Conservation (phyloP, 352 stramenopile genomes). For the Phytophthora citricola region DNA sequence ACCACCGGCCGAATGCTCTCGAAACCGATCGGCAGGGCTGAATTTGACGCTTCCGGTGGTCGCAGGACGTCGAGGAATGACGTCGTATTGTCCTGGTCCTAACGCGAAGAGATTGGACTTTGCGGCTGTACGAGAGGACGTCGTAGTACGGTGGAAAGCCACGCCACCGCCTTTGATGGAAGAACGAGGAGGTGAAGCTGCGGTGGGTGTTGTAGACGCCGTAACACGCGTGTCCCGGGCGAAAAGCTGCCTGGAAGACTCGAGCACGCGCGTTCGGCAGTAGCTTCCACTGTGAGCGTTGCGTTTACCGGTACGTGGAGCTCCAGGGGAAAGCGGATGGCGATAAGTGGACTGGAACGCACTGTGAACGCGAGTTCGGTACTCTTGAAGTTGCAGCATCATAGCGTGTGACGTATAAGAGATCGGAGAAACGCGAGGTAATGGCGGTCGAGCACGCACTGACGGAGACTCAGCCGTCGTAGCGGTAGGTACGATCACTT, state of each 20-base stretch:
- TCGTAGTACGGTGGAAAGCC: constrained; percentile 50
- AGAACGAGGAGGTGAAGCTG: constrained; percentile 14
- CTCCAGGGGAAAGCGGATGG: constrained; percentile 29
- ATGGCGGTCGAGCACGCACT: constrained; percentile 1
- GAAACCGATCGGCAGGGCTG: constrained; percentile 65
- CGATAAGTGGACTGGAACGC: constrained; percentile 64
- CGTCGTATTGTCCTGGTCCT: constrained; percentile 66
- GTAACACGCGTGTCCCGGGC: constrained; percentile 3
- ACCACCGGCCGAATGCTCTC: constrained; percentile 47
- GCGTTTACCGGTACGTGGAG: constrained; percentile 19
- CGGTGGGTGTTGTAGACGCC: constrained; percentile 1
- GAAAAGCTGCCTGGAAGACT: constrained; percentile 53
- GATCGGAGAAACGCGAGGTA: constrained; percentile 22
- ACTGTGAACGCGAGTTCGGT: constrained; percentile 49
- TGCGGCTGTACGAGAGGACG: constrained; percentile 35
- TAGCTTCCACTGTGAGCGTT: constrained; percentile 33
- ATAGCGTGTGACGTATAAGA: constrained; percentile 66
- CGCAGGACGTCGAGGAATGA: constrained; percentile 28
- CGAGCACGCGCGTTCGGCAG: constrained; percentile 48
- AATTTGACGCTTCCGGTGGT: constrained; percentile 56
- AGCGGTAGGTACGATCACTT: background rate
- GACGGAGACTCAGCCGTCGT: constrained; percentile 8
- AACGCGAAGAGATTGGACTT: constrained; percentile 51
- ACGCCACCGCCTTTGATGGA: constrained; percentile 41
- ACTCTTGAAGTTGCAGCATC: constrained; percentile 67